Percentiles rank a stretch among this genome's conserved stretches.
phyloP scores from a whole-genome alignment of 75 land plant species.

The Larix kaempferi region DNA sequence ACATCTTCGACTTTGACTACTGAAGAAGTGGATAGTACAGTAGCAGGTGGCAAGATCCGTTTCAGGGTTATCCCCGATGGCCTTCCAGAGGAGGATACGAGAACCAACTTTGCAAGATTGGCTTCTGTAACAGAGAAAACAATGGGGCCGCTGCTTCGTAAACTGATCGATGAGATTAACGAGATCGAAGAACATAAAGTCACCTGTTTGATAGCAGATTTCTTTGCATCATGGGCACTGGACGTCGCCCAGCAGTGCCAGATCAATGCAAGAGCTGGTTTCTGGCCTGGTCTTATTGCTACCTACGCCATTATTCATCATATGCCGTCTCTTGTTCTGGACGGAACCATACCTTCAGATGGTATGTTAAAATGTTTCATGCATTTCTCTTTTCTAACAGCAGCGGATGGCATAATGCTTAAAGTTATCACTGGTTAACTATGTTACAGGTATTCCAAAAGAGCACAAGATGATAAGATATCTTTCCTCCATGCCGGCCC shows the following conservation, averaged over 20 bases:
- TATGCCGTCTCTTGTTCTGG: not conserved
- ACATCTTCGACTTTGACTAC: not conserved
- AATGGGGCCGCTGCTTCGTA: not conserved
- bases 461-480: not conserved
- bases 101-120: not conserved
- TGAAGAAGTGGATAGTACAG: too few species aligned
- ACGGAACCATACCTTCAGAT: not conserved
- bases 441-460: conserved; percentile 1
- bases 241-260: not conserved
- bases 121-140: conserved; percentile 1
- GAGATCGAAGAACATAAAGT: not conserved
- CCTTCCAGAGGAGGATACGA: not conserved
- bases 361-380: not conserved
- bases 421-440: not conserved
- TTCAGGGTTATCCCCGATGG: conserved; percentile 8
- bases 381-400: too few species aligned
- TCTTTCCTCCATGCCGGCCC: not conserved
- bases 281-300: conserved; percentile 8
- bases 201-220: conserved; percentile 4
- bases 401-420: too few species aligned
- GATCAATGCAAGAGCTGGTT: conserved; percentile 1
- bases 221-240: conserved; percentile 9
- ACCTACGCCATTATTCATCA: conserved; percentile 8
- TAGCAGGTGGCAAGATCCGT: not conserved
- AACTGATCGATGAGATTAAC: not conserved